phyloP scores from a whole-genome alignment of 768 basidiomycete species.

The Phlebiopsis gigantea region DNA sequence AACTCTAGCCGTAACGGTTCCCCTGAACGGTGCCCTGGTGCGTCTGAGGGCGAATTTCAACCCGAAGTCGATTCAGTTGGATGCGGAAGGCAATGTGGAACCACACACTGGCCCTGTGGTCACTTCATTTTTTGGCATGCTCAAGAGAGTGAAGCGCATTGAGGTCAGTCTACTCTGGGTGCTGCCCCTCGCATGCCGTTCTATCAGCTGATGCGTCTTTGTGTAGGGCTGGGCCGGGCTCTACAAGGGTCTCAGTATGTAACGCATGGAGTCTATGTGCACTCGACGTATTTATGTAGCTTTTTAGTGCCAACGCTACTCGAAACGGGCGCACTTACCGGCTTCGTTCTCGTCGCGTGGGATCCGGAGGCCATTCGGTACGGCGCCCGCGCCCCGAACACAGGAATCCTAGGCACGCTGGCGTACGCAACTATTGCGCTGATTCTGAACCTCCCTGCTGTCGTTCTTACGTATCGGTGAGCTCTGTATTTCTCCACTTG shows the following conservation, averaged over 20 bases:
- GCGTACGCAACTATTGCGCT: slow-evolving; percentile 61
- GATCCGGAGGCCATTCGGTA: slow-evolving; percentile 50
- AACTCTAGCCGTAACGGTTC: slow-evolving; percentile 50
- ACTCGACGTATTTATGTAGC: slow-evolving; percentile 12
- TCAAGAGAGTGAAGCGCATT: slow-evolving; percentile 60
- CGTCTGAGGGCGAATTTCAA: slow-evolving; percentile 79
- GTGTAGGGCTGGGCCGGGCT: slow-evolving; percentile 61
- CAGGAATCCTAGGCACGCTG: slow-evolving; percentile 56
- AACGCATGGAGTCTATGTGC: slow-evolving; percentile 17
- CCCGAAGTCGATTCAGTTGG: slow-evolving; percentile 77
- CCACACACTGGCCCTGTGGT: slow-evolving; percentile 73
- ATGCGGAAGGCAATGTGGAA: slow-evolving; percentile 69
- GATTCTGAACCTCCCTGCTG: slow-evolving; percentile 61
- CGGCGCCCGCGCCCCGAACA: slow-evolving; percentile 58
- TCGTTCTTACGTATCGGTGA: slow-evolving; percentile 74
- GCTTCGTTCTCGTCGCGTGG: slow-evolving; percentile 53
- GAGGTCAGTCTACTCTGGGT: slow-evolving; percentile 44
- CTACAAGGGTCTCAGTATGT: slow-evolving; percentile 73
- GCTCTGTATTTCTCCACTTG: slow-evolving; percentile 15
- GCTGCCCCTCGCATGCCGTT: not conserved
- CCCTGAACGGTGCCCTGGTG: slow-evolving; percentile 54
- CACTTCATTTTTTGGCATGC: slow-evolving; percentile 70
- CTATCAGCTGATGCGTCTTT: not conserved
- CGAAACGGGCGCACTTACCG: slow-evolving; percentile 48
- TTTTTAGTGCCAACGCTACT: slow-evolving; percentile 42